Conservation (phyloP, 352 stramenopile genomes). For the Plasmopara muralis region DNA sequence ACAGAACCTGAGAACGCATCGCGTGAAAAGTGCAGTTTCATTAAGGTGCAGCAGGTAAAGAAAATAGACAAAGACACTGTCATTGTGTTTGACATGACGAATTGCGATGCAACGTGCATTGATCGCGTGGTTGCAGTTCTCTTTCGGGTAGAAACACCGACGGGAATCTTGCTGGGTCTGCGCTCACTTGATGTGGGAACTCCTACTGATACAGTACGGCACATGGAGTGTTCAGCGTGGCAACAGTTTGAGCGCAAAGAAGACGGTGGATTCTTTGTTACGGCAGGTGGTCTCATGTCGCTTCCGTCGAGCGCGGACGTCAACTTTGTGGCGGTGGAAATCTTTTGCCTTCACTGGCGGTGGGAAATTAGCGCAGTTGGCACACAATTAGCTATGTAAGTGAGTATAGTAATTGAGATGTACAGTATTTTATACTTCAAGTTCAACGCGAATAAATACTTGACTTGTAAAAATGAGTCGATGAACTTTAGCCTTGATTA, state of each 20-base stretch:
- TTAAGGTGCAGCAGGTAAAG: conserved; percentile 28
- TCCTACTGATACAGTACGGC: conserved; percentile 6
- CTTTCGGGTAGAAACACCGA: conserved; percentile 20
- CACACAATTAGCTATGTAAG: conserved; percentile 17
- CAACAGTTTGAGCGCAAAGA: conserved; percentile 25
- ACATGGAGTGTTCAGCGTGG: conserved; percentile 30
- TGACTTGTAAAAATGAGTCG: no score
- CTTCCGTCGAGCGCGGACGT: conserved; percentile 25
- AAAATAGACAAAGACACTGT: conserved; percentile 23
- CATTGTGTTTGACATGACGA: conserved; percentile 32
- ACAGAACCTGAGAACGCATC: conserved; percentile 28
- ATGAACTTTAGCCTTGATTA: no score
- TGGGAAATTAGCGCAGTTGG: conserved; percentile 28
- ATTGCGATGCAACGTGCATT: conserved; percentile 24
- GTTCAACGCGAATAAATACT: no score
- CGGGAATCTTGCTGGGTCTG: conserved; percentile 26
- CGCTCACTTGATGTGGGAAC: conserved; percentile 18
- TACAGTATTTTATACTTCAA: no score
- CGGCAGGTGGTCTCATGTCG: conserved; percentile 21
- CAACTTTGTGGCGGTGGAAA: conserved; percentile 31
- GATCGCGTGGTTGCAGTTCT: conserved; percentile 30
- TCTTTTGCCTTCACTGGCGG: conserved; percentile 31
- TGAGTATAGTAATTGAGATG: neutral
- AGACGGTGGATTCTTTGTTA: conserved; percentile 22
- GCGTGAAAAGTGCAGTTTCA: conserved; percentile 26